Percentiles rank a stretch among this genome's conserved stretches.
Evolutionary conservation across 2,329 filamentous ascomycete species (phyloP).

Genomic region (Arthrobotrys sphaeroides): DNA sequence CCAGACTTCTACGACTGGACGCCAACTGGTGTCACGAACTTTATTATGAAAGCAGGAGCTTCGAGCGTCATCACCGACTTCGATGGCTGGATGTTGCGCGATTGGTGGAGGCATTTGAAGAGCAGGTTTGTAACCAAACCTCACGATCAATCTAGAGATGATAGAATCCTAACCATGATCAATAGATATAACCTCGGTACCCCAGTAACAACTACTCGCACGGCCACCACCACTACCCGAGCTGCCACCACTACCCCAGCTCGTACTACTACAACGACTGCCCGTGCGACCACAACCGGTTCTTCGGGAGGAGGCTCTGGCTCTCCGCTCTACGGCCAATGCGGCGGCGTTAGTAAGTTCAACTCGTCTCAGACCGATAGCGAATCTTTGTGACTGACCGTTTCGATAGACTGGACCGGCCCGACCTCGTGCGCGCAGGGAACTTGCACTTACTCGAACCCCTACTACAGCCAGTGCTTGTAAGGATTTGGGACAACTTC

Average conservation of each 20-base stretch:
- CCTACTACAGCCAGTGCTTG: slow-evolving; percentile 58
- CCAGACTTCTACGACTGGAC: slow-evolving; percentile 64
- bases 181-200: slow-evolving; percentile 9
- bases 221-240: slow-evolving; percentile 7
- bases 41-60: slow-evolving; percentile 65
- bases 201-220: slow-evolving; percentile 9
- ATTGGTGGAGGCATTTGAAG: slow-evolving; percentile 63
- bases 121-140: background rate
- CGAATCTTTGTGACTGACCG: too few relatives aligned
- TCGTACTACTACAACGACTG: slow-evolving; percentile 12
- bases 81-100: slow-evolving; percentile 65
- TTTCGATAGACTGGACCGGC: slow-evolving; percentile 56
- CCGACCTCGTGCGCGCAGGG: slow-evolving; percentile 58
- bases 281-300: slow-evolving; percentile 26
- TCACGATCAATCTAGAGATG: background rate
- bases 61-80: slow-evolving; percentile 64
- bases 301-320: slow-evolving; percentile 41
- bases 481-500: too few relatives aligned
- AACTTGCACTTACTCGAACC: slow-evolving; percentile 58
- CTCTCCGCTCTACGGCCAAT: slow-evolving; percentile 56
- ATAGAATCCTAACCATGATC: background rate
- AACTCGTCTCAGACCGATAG: too few relatives aligned
- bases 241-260: slow-evolving; percentile 17
- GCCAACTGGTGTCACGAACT: slow-evolving; percentile 62
- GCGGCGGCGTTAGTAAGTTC: slow-evolving; percentile 37